Evolutionary conservation across 768 basidiomycete genomes (phyloP).

Genomic region (Rubroboletus pulcherrimus): DNA sequence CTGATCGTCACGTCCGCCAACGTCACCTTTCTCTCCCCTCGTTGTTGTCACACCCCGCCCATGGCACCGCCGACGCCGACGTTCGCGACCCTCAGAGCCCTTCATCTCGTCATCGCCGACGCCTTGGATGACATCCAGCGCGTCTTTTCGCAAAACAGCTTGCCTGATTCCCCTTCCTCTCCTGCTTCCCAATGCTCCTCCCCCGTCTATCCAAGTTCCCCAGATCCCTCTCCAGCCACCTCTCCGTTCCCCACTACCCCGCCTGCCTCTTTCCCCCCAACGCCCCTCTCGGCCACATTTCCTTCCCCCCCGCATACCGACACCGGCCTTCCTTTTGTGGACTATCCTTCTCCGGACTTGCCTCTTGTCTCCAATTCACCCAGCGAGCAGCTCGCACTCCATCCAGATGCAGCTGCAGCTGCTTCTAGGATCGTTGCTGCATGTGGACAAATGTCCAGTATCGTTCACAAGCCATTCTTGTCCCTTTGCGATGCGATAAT

Average conservation of each 20-base stretch:
- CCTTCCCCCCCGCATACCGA: constrained; percentile 8
- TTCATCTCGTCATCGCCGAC: constrained; percentile 63
- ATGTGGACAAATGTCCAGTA: constrained; percentile 60
- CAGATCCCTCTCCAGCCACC: constrained; percentile 30
- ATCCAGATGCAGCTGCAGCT: constrained; percentile 57
- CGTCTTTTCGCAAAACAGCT: constrained; percentile 39
- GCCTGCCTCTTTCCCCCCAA: constrained; percentile 25
- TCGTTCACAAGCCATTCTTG: constrained; percentile 65
- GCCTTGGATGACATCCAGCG: constrained; percentile 67
- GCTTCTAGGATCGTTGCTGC: constrained; percentile 66
- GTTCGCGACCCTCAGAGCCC: constrained; percentile 58
- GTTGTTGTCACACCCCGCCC: constrained; percentile 8
- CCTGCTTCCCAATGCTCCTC: constrained; percentile 18
- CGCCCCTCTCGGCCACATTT: constrained; percentile 31
- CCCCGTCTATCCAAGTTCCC: constrained; percentile 24
- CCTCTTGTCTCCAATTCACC: constrained; percentile 44
- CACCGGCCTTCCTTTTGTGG: constrained; percentile 15
- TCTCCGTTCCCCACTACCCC: constrained; percentile 24
- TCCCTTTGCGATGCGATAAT: constrained; percentile 71
- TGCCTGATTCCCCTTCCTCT: constrained; percentile 8
- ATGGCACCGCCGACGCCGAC: constrained; percentile 45
- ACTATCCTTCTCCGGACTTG: constrained; percentile 56
- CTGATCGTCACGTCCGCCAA: constrained; percentile 1
- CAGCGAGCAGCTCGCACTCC: constrained; percentile 53
- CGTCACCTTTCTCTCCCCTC: constrained; percentile 4